Percentiles rank a stretch among this genome's conserved stretches.
Evolutionary conservation across 176 grass and related monocot species (phyloP).

Genomic region (Rhynchospora breviuscula): DNA sequence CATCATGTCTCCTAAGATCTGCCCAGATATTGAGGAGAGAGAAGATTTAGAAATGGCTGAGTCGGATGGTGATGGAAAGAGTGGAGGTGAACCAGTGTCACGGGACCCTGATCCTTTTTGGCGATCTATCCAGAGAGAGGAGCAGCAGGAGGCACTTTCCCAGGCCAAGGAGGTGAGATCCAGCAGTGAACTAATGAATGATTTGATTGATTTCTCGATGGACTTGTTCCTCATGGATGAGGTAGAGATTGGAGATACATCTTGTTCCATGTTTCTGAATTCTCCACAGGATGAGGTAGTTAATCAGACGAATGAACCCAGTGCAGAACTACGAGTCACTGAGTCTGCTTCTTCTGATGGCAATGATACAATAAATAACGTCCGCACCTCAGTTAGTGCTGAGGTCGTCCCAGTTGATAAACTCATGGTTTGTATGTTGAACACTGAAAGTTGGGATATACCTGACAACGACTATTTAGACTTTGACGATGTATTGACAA

Average conservation of each 20-base stretch:
- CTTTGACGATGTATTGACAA: slow-evolving; percentile 8
- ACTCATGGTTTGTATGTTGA: slow-evolving; percentile 17
- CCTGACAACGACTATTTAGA: slow-evolving; percentile 4
- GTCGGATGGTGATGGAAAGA: neutral
- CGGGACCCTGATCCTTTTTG: slow-evolving; percentile 18
- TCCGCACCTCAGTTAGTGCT: neutral
- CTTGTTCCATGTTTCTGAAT: slow-evolving; percentile 16
- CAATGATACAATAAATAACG: slow-evolving; percentile 7
- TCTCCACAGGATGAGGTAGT: slow-evolving; percentile 23
- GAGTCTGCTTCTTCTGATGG: slow-evolving; percentile 15
- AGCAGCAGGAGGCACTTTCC: slow-evolving; percentile 11
- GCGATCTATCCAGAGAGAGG: slow-evolving; percentile 22
- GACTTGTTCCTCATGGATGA: slow-evolving; percentile 24
- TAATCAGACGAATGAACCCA: neutral
- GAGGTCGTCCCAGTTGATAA: neutral
- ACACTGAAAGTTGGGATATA: slow-evolving; percentile 20
- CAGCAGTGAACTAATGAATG: slow-evolving; percentile 14
- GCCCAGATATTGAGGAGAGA: slow-evolving; percentile 2
- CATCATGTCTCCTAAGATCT: slow-evolving; percentile 20
- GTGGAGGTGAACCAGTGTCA: neutral
- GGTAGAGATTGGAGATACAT: neutral
- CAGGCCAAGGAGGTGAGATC: neutral
- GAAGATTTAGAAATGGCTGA: neutral
- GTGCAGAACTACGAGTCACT: neutral
- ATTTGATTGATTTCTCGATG: neutral